Evolutionary conservation across 2,329 filamentous ascomycete genomes (phyloP).

Genomic region (Colletotrichum sp.): DNA sequence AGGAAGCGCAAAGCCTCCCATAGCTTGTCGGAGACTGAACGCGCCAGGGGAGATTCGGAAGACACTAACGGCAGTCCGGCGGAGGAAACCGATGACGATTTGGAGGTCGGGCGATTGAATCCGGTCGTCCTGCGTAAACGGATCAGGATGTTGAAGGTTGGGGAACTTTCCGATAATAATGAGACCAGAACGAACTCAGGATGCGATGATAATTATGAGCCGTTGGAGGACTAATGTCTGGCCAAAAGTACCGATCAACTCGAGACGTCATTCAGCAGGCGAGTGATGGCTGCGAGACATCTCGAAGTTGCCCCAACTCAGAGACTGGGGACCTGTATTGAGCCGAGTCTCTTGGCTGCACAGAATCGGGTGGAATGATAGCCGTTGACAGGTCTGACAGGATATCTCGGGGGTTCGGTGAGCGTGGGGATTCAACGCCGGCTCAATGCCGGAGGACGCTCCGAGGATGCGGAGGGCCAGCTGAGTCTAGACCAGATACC

Average conservation of each 20-base stretch:
- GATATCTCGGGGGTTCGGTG: not conserved
- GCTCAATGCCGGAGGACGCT: not conserved
- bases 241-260: not conserved
- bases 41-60: not conserved
- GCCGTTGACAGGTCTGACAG: not conserved
- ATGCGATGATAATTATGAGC: not conserved
- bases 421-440: not conserved
- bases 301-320: not conserved
- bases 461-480: not conserved
- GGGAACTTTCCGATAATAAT: too few relatives aligned
- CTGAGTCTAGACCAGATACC: not conserved
- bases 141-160: not conserved
- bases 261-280: not conserved
- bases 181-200: not conserved
- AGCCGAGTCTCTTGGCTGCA: not conserved
- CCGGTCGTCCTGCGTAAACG: not conserved
- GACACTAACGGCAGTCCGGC: not conserved
- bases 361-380: not conserved
- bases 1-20: not conserved
- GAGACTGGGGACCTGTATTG: not conserved
- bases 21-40: not conserved
- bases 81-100: not conserved
- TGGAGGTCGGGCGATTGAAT: not conserved
- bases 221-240: fast-evolving
- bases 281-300: fast-evolving